Base-by-base conservation (phyloP, 305 asterid genomes). In the Plantago rigida region DNA sequence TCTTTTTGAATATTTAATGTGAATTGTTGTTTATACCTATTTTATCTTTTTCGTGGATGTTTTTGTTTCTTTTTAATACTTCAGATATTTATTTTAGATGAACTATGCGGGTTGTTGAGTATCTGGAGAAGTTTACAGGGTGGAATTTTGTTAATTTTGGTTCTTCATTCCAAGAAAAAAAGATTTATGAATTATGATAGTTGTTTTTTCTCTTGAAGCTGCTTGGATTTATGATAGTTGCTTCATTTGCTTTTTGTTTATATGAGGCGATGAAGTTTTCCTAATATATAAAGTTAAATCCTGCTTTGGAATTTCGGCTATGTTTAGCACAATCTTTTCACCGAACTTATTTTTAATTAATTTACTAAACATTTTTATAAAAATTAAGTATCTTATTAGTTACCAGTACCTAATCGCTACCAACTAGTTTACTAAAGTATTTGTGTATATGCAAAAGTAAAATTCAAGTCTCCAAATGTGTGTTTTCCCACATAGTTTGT, bases 1-100 rank as follows among this genome's bases (percentile, higher is more conserved):
- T 34, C n/a, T 36, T 62, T 19, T 12, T 53, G 13, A 26, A 51
- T 50, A 29, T 17, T 49, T 49, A 11, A 8, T 51, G 29, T 61
- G 66, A 70, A 56, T 56, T 51, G 28, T 9, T 31, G 41, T 9
- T 31, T 46, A 17, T 51, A 22, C 9, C 34, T 56, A 19, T 41
- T 29, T 47, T 42, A 9, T 9, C 13, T 56, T 51, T 60, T 11
- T 46, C n/a, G 9, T 51, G 31, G 13, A 56, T 28, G 41, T 47
- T 26, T 7, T 7, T 44, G 42, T 58, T 48, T 44, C 51, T 42
- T 52, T 28, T 34, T 13, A 14, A 24, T 19, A 45, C 56, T 31
- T 13, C 41, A 44, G 45, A 17, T 26, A 57, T 51, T 50, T 62
- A 52, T 29, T 31, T 44, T 48, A 58, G 3, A 36, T 49, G 45